phyloP scores from a whole-genome alignment of 1,139 yeast genomes.

The Hyphopichia buzzinii region DNA sequence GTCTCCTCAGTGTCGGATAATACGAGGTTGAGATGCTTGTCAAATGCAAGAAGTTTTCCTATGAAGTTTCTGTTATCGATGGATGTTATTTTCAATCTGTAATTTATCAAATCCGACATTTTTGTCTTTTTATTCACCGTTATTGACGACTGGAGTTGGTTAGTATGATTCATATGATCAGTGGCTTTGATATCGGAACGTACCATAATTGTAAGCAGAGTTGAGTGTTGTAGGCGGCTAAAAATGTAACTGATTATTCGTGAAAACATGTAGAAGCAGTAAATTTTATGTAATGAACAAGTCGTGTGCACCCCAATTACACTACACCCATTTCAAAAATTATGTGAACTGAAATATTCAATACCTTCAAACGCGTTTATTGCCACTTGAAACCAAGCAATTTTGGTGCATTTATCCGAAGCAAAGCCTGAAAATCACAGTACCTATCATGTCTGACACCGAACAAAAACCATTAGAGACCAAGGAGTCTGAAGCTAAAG shows the following conservation, averaged over 20 bases:
- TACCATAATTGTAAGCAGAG: no score
- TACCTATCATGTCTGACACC: conserved; percentile 11
- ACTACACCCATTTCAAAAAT: no score
- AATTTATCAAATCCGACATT: conserved; percentile 70
- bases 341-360: no score
- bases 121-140: conserved; percentile 45
- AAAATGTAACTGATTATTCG: no score
- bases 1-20: conserved; percentile 83
- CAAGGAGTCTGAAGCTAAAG: conserved; percentile 9
- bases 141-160: no score
- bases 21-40: conserved; percentile 84
- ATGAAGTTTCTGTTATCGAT: conserved; percentile 72
- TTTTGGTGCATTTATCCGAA: no score
- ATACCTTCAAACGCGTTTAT: no score
- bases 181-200: background rate
- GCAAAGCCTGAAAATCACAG: background rate
- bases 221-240: no score
- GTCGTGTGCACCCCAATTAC: no score
- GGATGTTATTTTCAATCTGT: conserved; percentile 69
- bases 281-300: no score
- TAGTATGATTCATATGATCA: background rate
- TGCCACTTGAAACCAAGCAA: no score
- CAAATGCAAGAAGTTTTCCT: conserved; percentile 86
- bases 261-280: no score
- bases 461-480: conserved; percentile 13